Evolutionary conservation across 208 protist species (phyloP).

Genomic region (Trypanosoma conorhini): DNA sequence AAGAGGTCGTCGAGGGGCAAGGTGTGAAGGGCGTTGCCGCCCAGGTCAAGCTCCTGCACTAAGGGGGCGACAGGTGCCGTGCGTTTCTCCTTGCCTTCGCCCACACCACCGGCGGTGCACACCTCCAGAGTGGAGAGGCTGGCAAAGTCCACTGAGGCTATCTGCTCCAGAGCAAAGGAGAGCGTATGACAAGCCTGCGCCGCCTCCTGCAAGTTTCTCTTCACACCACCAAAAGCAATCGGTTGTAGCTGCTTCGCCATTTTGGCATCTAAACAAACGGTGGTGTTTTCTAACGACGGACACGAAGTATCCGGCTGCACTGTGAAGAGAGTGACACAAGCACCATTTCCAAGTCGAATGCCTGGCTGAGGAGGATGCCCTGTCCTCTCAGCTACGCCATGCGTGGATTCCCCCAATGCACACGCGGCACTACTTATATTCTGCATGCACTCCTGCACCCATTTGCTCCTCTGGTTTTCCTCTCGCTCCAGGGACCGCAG

Average conservation of each 20-base stretch:
- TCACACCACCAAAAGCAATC: conserved; percentile 34
- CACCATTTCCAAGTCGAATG: not conserved
- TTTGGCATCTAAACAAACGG: conserved; percentile 29
- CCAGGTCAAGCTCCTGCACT: conserved; percentile 62
- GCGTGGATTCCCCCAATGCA: not conserved
- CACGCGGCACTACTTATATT: not conserved
- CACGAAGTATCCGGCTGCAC: not conserved
- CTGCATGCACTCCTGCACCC: conserved; percentile 2
- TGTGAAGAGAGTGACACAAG: not conserved
- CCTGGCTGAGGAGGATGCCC: not conserved
- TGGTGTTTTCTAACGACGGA: not conserved
- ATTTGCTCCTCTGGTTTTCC: not conserved
- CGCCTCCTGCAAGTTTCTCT: conserved; percentile 31
- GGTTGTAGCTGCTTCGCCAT: conserved; percentile 40
- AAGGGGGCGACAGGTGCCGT: conserved; percentile 18
- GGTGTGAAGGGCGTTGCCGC: conserved; percentile 52
- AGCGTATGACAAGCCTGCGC: conserved; percentile 47
- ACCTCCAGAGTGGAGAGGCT: conserved; percentile 30
- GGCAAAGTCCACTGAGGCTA: conserved; percentile 47
- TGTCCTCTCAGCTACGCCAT: conserved; percentile 1
- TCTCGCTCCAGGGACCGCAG: conserved; percentile 1
- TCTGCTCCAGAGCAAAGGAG: conserved; percentile 61
- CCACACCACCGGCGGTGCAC: not conserved
- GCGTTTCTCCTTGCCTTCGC: not conserved
- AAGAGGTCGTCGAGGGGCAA: conserved; percentile 51